These are phyloP conservation scores for Parascedosporium putredinis DNA, from an alignment of 2,329 filamentous ascomycete species.

Conservation along the genomic window DNA sequence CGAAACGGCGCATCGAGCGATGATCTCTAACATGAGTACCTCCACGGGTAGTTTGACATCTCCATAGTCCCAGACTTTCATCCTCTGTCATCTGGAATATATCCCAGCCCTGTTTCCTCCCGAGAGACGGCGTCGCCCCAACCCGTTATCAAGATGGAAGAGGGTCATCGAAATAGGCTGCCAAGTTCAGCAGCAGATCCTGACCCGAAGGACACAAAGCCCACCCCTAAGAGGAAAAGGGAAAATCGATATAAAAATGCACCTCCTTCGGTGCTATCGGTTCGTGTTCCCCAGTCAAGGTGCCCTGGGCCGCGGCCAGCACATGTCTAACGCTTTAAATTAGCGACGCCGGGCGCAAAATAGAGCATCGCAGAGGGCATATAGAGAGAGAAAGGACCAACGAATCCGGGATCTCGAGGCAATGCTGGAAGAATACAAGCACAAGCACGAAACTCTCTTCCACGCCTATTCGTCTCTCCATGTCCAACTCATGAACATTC, in stretches of 20 bases:
- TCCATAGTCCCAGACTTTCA: slow-evolving; percentile 17
- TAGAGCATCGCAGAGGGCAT: slow-evolving; percentile 21
- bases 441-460: slow-evolving; percentile 44
- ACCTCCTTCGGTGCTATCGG: slow-evolving; percentile 36
- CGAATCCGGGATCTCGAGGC: slow-evolving; percentile 11
- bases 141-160: slow-evolving; percentile 9
- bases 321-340: neutral
- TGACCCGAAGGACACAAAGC: slow-evolving; percentile 18
- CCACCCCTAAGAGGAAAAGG: slow-evolving; percentile 34
- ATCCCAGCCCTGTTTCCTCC: slow-evolving; percentile 22
- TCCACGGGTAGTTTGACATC: slow-evolving; percentile 12
- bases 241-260: slow-evolving; percentile 44
- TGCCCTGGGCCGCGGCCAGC: neutral
- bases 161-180: neutral
- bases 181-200: neutral
- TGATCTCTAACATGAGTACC: neutral
- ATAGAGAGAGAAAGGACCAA: slow-evolving; percentile 21
- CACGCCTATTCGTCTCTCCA: slow-evolving; percentile 43
- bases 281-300: slow-evolving; percentile 19
- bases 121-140: slow-evolving; percentile 10
- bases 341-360: slow-evolving; percentile 21
- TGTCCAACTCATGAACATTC: slow-evolving; percentile 18
- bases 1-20: neutral
- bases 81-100: slow-evolving; percentile 16
- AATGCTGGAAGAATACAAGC: slow-evolving; percentile 9